Conservation (phyloP, 2,329 filamentous ascomycete species). For the Rutstroemia sp. region DNA sequence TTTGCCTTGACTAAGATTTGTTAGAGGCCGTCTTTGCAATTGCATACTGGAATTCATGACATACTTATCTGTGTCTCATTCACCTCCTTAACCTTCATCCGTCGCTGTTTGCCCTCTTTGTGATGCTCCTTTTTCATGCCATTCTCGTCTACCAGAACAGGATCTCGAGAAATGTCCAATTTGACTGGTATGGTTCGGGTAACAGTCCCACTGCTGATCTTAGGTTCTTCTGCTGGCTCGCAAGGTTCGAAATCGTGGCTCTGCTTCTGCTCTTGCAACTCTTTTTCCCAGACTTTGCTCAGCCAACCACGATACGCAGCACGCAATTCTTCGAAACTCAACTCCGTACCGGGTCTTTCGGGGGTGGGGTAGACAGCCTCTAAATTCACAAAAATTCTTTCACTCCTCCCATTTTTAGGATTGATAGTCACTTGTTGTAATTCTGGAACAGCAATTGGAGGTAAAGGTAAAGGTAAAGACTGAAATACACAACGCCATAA, state of each 20-base stretch:
- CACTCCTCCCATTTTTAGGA: conserved; percentile 67
- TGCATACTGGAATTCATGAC: conserved; percentile 29
- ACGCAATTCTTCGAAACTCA: conserved; percentile 87
- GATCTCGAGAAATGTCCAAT: conserved; percentile 28
- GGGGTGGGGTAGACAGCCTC: conserved; percentile 77
- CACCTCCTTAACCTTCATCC: conserved; percentile 75
- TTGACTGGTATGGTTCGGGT: not conserved
- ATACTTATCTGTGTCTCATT: conserved; percentile 90
- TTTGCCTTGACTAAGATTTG: conserved; percentile 72
- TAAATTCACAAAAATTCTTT: conserved; percentile 82
- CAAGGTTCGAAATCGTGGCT: conserved; percentile 1
- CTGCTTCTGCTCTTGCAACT: conserved; percentile 10
- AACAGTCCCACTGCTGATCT: conserved; percentile 16
- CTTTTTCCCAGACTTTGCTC: conserved; percentile 45
- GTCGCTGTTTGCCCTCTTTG: conserved; percentile 48
- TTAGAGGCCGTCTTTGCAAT: conserved; percentile 24
- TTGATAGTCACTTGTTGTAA: conserved; percentile 76
- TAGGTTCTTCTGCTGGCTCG: conserved; percentile 11
- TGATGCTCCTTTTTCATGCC: conserved; percentile 39
- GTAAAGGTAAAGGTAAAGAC: conserved; percentile 44
- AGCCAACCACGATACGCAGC: conserved; percentile 68
- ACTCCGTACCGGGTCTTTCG: conserved; percentile 63
- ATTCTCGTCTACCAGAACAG: conserved; percentile 47
- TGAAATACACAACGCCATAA: conserved; percentile 50
- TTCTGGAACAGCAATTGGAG: conserved; percentile 45